Conservation (phyloP, 2,329 filamentous ascomycete genomes). For the Nannizziopsis arthrosporioides region DNA sequence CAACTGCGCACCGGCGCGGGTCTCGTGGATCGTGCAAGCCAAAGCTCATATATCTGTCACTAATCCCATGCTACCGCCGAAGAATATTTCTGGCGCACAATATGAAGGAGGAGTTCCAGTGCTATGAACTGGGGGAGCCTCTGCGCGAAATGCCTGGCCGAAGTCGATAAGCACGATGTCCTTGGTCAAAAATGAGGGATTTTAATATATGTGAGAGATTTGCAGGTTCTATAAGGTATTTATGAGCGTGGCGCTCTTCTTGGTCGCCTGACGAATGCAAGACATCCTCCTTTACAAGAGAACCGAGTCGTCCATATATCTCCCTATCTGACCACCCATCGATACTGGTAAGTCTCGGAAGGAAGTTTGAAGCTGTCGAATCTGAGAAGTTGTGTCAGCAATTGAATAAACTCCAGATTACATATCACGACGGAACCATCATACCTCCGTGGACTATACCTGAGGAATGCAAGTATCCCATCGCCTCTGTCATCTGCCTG, state of each 20-base stretch:
- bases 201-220: not conserved
- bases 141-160: conserved; percentile 17
- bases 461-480: conserved; percentile 7
- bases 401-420: not conserved
- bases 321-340: conserved; percentile 4
- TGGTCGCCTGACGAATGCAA: too few relatives aligned
- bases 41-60: conserved; percentile 26
- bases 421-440: not conserved
- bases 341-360: conserved; percentile 1
- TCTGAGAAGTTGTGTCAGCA: not conserved
- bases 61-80: conserved; percentile 18
- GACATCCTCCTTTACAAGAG: conserved; percentile 1
- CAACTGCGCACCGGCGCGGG: conserved; percentile 21
- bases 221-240: conserved; percentile 2
- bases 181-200: conserved; percentile 1
- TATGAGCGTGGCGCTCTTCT: too few relatives aligned
- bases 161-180: conserved; percentile 16
- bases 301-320: not conserved
- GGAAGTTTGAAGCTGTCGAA: conserved; percentile 5
- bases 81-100: conserved; percentile 21
- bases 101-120: conserved; percentile 23
- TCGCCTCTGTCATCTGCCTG: not conserved
- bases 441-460: conserved; percentile 13
- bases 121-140: conserved; percentile 12
- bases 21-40: conserved; percentile 27